These are phyloP conservation scores for Solidago caesia DNA, from an alignment of 129 eudicot species.

Conservation along the genomic window DNA sequence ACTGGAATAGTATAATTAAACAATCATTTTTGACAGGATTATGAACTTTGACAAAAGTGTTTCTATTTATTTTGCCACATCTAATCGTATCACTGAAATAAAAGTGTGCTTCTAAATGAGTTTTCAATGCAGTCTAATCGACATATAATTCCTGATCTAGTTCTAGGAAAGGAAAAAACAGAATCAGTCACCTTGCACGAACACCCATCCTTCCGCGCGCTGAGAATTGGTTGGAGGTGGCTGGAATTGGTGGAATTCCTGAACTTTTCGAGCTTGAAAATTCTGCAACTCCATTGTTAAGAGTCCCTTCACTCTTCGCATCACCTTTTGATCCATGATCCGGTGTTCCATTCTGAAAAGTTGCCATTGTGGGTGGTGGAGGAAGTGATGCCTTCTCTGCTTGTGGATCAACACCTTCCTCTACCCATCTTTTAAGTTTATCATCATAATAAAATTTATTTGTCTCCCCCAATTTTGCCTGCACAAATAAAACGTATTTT, in stretches of 20 bases:
- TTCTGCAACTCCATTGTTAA: constrained; percentile 54
- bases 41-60: background rate
- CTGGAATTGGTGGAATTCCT: constrained; percentile 88
- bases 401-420: constrained; percentile 91
- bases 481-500: constrained; percentile 6
- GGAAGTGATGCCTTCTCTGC: constrained; percentile 77
- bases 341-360: constrained; percentile 61
- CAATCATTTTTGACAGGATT: background rate
- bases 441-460: constrained; percentile 91
- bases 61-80: background rate
- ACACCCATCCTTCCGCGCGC: constrained; percentile 88
- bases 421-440: constrained; percentile 95
- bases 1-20: background rate
- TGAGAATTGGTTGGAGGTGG: constrained; percentile 77
- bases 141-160: background rate
- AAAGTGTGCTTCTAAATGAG: background rate
- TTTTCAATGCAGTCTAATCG: background rate
- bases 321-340: constrained; percentile 58
- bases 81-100: background rate
- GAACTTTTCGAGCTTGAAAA: constrained; percentile 52
- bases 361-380: constrained; percentile 73
- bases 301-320: constrained; percentile 46
- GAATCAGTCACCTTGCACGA: constrained; percentile 62
- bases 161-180: constrained; percentile 8
- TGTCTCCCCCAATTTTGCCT: constrained; percentile 90